Evolutionary conservation across 495 filamentous ascomycete species (phyloP), one percentile per base, ranked within the genome.

Genomic region (Thozetella sp.): DNA sequence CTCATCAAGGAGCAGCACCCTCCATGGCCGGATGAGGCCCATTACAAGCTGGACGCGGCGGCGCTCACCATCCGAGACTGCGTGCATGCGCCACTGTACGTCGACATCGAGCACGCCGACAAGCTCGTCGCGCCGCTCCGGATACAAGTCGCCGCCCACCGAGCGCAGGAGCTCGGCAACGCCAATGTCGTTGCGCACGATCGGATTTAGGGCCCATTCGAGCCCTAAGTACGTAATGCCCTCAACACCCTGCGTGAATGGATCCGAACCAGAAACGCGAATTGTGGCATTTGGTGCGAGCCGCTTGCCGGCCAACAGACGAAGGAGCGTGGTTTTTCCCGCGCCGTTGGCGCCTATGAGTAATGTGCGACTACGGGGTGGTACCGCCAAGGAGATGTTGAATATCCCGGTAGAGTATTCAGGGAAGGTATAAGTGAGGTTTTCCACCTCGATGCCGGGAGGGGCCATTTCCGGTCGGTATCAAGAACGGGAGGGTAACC

Each of bases 341-440:
- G 96, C 94, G 68, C 95, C 95, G 74, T 99, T 99, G 59, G 96
- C 95, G 69, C 95, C 95, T 67, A 98, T 97, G 11, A 99, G 81
- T 2, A 99, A 83, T 1, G 93, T 97, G 61, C 96, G 90, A 61
- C 90, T 93, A 48, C 88, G 85, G 2, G 92, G 72, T 3, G 95
- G 96, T 6, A 99, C 85, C 60, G 83, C 74, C 51, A 99, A 83
- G 58, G 72, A 77, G 63, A 98, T 81, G 72, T 90, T 61, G 53
- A 80, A 71, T 20, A 99, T 80, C 55, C 93, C 95, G 10, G 80
- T 80, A n/a, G 86, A 85, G 66, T 87, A 84, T 79, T 96, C 90
- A 20, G 88, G 88, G 80, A 98, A 97, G 58, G 86, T 86, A 82
- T 97, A 99, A 62, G 86, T 93, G 51, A 99, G 87, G 76, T 86